A percentile compares a stretch with the other conserved stretches of the same genome.
Conservation (phyloP, 1,139 yeast species). For the Taiozyma sp. region DNA sequence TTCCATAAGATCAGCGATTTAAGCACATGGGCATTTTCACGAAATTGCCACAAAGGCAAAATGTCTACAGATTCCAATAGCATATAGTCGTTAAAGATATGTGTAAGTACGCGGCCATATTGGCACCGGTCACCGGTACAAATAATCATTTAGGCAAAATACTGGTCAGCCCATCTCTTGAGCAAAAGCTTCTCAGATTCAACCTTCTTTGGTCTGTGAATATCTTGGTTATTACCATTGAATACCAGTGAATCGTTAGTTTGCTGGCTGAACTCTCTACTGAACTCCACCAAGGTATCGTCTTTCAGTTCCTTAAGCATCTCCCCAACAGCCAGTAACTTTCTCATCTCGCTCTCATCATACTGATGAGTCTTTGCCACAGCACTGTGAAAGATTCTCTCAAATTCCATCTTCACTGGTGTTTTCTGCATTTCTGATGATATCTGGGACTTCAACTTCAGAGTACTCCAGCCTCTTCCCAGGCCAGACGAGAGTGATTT, state of each 20-base stretch:
- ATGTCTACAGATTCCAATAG: neutral
- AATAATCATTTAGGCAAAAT: conserved; percentile 9
- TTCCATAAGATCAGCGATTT: neutral
- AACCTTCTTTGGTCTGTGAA: conserved; percentile 13
- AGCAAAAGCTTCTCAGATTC: conserved; percentile 20
- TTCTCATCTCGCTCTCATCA: conserved; percentile 10
- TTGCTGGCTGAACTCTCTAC: conserved; percentile 2
- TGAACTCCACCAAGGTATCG: conserved; percentile 1
- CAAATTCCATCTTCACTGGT: conserved; percentile 4
- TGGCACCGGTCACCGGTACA: neutral
- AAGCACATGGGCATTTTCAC: neutral
- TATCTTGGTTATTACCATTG: neutral
- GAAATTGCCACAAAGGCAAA: neutral
- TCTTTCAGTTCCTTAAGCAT: conserved; percentile 15
- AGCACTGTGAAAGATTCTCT: conserved; percentile 5
- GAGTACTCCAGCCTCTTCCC: conserved; percentile 1
- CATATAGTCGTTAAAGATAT: neutral
- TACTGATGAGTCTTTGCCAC: conserved; percentile 1
- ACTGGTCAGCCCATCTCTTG: conserved; percentile 25
- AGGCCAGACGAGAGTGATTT: neutral
- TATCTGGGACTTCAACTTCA: neutral
- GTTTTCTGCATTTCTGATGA: neutral
- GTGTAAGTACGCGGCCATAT: neutral
- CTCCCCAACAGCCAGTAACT: conserved; percentile 11
- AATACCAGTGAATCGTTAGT: neutral